These are phyloP conservation scores for Calonectria fujianensis DNA, from an alignment of 2,329 filamentous ascomycete genomes.

Conservation along the genomic window DNA sequence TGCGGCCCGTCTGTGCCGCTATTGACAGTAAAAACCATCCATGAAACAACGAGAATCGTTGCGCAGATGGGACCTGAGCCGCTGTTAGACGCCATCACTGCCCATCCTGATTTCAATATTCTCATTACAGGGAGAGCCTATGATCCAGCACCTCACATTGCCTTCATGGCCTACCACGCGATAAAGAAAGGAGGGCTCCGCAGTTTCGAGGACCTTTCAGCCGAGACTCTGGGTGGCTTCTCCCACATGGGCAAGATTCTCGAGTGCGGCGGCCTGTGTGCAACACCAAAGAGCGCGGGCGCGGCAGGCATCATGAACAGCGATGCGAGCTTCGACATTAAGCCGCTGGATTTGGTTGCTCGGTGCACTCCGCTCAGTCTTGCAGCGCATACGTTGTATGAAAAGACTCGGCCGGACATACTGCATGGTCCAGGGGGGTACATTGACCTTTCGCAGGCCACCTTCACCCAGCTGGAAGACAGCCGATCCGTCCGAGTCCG, in stretches of 20 bases:
- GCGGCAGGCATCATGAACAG: constrained; percentile 24
- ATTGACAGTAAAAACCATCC: neutral
- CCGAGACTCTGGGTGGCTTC: neutral
- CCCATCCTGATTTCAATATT: constrained; percentile 7
- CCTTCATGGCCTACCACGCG: constrained; percentile 14
- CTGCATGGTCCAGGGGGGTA: constrained; percentile 69
- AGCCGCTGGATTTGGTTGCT: constrained; percentile 61
- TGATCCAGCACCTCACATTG: constrained; percentile 15
- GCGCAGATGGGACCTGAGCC: constrained; percentile 31
- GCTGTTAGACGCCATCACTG: constrained; percentile 15
- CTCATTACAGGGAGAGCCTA: constrained; percentile 20
- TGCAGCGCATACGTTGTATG: constrained; percentile 72
- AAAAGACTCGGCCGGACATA: constrained; percentile 70
- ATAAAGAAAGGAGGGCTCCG: neutral
- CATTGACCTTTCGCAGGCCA: neutral
- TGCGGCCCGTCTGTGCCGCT: constrained; percentile 8
- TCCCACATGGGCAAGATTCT: constrained; percentile 17
- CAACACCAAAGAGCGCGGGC: constrained; percentile 22
- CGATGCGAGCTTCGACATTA: constrained; percentile 64
- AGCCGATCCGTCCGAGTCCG: neutral
- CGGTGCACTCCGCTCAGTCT: constrained; percentile 69
- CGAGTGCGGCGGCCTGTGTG: neutral
- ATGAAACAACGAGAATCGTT: constrained; percentile 6
- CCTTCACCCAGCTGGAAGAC: constrained; percentile 6
- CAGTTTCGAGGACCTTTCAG: constrained; percentile 4